Percentiles rank a stretch among this genome's conserved stretches.
These are phyloP conservation scores for Parathielavia hyrcaniae DNA, from an alignment of 495 filamentous ascomycete species.

Conservation along the genomic window DNA sequence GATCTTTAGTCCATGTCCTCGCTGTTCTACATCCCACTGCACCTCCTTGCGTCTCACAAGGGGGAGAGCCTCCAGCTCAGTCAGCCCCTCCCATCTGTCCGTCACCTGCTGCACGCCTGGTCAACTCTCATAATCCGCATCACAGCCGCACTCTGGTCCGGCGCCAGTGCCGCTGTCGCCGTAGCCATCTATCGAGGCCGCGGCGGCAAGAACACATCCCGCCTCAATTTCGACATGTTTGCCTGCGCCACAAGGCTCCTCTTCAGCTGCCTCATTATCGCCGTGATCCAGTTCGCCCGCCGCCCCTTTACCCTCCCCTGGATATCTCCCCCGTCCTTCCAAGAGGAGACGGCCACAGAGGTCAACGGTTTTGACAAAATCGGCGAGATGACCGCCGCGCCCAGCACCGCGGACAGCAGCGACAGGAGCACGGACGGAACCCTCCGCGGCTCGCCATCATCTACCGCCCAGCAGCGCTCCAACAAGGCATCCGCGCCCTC, in stretches of 20 bases:
- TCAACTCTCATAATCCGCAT: slow-evolving; percentile 13
- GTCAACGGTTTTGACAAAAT: not conserved
- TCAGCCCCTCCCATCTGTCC: slow-evolving; percentile 11
- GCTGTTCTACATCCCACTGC: slow-evolving; percentile 17
- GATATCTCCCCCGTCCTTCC: not conserved
- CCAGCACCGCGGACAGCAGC: not conserved
- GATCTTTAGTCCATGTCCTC: slow-evolving; percentile 16
- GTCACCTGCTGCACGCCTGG: slow-evolving; percentile 19
- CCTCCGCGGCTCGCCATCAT: not conserved
- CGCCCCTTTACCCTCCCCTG: slow-evolving; percentile 18
- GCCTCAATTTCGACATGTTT: slow-evolving; percentile 16
- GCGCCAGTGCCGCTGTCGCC: slow-evolving; percentile 10
- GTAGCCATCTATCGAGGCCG: slow-evolving; percentile 14
- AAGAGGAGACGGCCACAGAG: not conserved
- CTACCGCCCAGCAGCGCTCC: not conserved
- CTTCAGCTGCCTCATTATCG: slow-evolving; percentile 1
- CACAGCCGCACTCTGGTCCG: slow-evolving; percentile 5
- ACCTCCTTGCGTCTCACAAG: slow-evolving; percentile 13
- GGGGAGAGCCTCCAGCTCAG: slow-evolving; percentile 13
- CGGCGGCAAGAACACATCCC: slow-evolving; percentile 1
- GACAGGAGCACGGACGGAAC: slow-evolving; percentile 2
- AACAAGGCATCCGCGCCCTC: not conserved
- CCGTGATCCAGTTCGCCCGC: slow-evolving; percentile 1
- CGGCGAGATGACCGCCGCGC: not conserved
- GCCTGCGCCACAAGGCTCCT: slow-evolving; percentile 14